Conservation (phyloP, 2,329 filamentous ascomycete species). For the Colletotrichum somersetense region DNA sequence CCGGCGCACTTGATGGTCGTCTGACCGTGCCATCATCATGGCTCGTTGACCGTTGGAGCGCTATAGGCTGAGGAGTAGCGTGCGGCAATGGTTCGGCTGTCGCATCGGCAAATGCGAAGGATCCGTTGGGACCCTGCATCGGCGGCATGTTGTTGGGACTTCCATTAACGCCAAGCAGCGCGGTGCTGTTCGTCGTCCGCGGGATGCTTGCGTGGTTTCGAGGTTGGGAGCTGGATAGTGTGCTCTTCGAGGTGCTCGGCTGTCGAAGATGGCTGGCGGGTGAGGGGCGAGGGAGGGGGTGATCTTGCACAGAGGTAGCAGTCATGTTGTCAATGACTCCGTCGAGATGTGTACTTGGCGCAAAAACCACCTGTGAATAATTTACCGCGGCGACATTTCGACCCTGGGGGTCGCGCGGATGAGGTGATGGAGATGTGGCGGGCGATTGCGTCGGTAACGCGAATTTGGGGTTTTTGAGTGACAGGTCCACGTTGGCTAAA, state of each 20-base stretch:
- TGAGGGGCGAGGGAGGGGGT: conserved; percentile 27
- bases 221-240: conserved; percentile 34
- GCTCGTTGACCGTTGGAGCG: conserved; percentile 41
- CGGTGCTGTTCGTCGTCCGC: conserved; percentile 39
- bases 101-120: conserved; percentile 36
- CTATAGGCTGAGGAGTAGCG: conserved; percentile 22
- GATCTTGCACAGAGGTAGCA: conserved; percentile 35
- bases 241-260: conserved; percentile 35
- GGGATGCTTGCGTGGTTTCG: conserved; percentile 39
- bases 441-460: conserved; percentile 40
- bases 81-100: conserved; percentile 26
- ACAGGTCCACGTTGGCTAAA: conserved; percentile 24
- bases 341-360: conserved; percentile 21
- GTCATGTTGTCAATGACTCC: conserved; percentile 34
- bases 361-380: conserved; percentile 24
- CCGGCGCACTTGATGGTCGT: conserved; percentile 62
- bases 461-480: conserved; percentile 41
- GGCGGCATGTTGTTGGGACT: conserved; percentile 32
- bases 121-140: conserved; percentile 34
- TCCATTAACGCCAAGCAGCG: conserved; percentile 41
- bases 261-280: conserved; percentile 36
- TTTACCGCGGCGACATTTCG: conserved; percentile 39
- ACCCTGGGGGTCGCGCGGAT: conserved; percentile 26
- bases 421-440: conserved; percentile 22
- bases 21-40: conserved; percentile 46